Evolutionary conservation across 495 filamentous ascomycete genomes (phyloP).

Genomic region (Aspergillus indologenus): DNA sequence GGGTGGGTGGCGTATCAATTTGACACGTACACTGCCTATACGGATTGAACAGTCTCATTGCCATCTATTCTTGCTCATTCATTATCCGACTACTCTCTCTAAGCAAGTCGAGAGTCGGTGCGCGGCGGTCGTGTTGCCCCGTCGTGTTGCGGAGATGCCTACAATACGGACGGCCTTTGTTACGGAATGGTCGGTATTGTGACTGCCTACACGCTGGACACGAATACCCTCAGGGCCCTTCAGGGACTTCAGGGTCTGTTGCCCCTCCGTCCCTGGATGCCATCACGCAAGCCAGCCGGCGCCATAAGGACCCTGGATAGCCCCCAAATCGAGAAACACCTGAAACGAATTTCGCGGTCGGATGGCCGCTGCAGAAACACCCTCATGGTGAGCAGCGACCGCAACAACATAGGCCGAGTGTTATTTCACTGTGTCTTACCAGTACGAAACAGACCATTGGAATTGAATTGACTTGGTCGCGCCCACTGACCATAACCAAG

Average conservation of each 20-base stretch:
- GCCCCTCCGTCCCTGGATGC: conserved; percentile 5
- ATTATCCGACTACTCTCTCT: background rate
- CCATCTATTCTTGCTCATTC: background rate
- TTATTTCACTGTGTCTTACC: background rate
- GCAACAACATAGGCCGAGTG: background rate
- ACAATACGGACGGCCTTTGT: background rate
- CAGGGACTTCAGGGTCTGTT: conserved; percentile 1
- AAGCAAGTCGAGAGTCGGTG: background rate
- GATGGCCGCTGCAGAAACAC: background rate
- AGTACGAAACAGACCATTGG: background rate
- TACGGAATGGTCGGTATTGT: background rate
- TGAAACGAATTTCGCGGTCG: background rate
- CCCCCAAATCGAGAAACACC: conserved; percentile 1
- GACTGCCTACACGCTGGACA: background rate
- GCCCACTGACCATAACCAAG: background rate
- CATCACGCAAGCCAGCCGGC: conserved; percentile 1
- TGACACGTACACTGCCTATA: background rate
- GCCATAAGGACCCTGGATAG: conserved; percentile 1
- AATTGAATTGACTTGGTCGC: conserved; percentile 2
- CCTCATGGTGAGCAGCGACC: background rate
- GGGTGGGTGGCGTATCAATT: background rate
- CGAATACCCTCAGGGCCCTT: background rate
- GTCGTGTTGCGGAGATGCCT: background rate
- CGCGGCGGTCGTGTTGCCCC: background rate
- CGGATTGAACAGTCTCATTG: background rate